Evolutionary conservation across 176 grass and related monocot species (phyloP).

Genomic region (Oryza glumipatula): DNA sequence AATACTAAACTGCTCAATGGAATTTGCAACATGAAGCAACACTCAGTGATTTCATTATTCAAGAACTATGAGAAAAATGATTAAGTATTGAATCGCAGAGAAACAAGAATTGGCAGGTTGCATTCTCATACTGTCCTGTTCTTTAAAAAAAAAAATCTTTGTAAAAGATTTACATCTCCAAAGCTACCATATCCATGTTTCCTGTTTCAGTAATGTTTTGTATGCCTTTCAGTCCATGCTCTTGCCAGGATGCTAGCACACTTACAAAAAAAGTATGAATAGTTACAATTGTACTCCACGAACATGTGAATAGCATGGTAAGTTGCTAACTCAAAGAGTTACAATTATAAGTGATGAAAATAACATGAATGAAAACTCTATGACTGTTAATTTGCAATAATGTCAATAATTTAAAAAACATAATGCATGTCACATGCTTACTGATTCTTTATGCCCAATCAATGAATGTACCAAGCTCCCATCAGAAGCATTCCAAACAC

Average conservation of each 20-base stretch:
- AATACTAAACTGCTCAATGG: neutral
- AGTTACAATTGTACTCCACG: constrained; percentile 19
- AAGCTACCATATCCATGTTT: neutral
- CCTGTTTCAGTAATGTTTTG: constrained; percentile 1
- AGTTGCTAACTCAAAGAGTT: neutral
- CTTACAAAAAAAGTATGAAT: neutral
- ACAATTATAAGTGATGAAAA: constrained; percentile 13
- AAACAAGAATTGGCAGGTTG: constrained; percentile 1
- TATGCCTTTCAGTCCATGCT: constrained; percentile 15
- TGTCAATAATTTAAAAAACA: constrained; percentile 14
- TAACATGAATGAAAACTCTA: neutral
- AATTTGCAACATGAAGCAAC: constrained; percentile 28
- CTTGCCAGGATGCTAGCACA: constrained; percentile 10
- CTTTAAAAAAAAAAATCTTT: neutral
- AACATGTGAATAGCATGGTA: constrained; percentile 15
- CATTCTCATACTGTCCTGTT: neutral
- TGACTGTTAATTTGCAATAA: constrained; percentile 12
- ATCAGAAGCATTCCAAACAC: constrained; percentile 99
- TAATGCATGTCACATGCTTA: constrained; percentile 48
- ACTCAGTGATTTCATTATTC: neutral
- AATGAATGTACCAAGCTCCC: constrained; percentile 97
- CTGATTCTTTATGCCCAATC: constrained; percentile 94
- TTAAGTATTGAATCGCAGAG: constrained; percentile 4
- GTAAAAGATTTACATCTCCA: neutral
- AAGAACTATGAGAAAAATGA: constrained; percentile 7